Conservation (phyloP, 257 asterid species). For the Capsicum baccatum region DNA sequence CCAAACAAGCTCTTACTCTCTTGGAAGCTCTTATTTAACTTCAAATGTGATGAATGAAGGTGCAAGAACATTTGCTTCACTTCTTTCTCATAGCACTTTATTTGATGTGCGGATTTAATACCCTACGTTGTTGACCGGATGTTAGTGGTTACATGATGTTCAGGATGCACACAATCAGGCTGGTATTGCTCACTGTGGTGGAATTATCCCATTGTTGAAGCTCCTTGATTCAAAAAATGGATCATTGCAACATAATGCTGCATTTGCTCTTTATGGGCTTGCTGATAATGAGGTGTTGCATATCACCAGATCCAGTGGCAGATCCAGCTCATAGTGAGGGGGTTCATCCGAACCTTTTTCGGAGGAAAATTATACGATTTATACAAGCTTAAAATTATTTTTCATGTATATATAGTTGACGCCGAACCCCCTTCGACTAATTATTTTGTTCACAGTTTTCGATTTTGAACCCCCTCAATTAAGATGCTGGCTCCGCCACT, state of each 20-base stretch:
- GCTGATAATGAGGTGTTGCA: constrained; percentile 91
- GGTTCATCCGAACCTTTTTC: too few relatives aligned
- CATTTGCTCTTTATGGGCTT: constrained; percentile 98
- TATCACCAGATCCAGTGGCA: not conserved
- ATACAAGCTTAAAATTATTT: too few relatives aligned
- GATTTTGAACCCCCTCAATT: too few relatives aligned
- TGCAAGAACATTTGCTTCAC: not conserved
- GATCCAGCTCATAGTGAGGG: too few relatives aligned
- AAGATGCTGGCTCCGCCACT: too few relatives aligned
- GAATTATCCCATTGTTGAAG: constrained; percentile 74
- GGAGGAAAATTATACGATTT: too few relatives aligned
- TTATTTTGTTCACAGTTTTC: too few relatives aligned
- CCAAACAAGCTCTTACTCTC: not conserved
- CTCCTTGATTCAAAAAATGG: constrained; percentile 96
- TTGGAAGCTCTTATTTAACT: constrained; percentile 16
- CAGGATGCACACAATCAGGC: constrained; percentile 98
- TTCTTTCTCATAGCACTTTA: not conserved
- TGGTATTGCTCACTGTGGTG: constrained; percentile 97
- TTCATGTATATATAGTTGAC: too few relatives aligned
- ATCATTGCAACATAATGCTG: constrained; percentile 98
- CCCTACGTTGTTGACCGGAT: not conserved
- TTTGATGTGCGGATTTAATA: constrained; percentile 15
- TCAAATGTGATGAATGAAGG: not conserved
- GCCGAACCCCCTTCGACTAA: too few relatives aligned
- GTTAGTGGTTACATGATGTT: constrained; percentile 26